These are phyloP conservation scores for Fusarium fujikuroi DNA, from an alignment of 2,329 filamentous ascomycete species.

Conservation along the genomic window DNA sequence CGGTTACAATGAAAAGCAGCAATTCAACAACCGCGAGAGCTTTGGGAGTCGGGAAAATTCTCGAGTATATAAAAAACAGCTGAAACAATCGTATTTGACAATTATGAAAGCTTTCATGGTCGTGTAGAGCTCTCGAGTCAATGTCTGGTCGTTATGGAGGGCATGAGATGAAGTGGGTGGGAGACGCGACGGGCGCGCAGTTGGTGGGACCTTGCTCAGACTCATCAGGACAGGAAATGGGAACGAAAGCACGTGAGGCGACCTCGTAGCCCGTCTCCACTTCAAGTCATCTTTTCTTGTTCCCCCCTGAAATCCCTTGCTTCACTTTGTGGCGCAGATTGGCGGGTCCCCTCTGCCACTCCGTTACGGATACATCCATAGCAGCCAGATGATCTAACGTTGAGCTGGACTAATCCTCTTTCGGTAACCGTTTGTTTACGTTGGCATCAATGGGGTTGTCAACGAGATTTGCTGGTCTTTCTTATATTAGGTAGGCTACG, in stretches of 20 bases:
- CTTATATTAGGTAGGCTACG: neutral
- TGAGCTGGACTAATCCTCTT: constrained; percentile 8
- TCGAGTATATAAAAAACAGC: rapidly evolving
- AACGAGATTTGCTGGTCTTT: neutral
- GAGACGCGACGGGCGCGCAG: constrained; percentile 58
- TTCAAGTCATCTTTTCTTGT: constrained; percentile 28
- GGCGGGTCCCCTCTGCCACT: constrained; percentile 2
- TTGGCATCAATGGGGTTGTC: neutral
- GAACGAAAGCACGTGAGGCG: constrained; percentile 59
- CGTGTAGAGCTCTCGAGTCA: constrained; percentile 17
- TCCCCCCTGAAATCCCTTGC: constrained; percentile 28
- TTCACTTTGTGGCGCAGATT: constrained; percentile 25
- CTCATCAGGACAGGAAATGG: constrained; percentile 55
- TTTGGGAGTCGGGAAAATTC: constrained; percentile 41
- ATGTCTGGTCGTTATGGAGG: constrained; percentile 46
- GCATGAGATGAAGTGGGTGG: constrained; percentile 53
- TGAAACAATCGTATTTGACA: constrained; percentile 15
- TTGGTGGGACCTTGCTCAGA: constrained; percentile 46
- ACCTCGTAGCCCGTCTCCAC: constrained; percentile 32
- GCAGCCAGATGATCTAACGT: neutral
- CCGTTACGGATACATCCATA: neutral
- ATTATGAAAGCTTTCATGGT: constrained; percentile 45
- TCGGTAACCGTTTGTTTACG: constrained; percentile 26
- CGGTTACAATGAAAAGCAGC: constrained; percentile 9
- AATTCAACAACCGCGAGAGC: constrained; percentile 38